Percentiles rank a stretch among this genome's conserved stretches.
These are phyloP conservation scores for Curvularia spicifera DNA, from an alignment of 2,329 filamentous ascomycete genomes.

Conservation along the genomic window DNA sequence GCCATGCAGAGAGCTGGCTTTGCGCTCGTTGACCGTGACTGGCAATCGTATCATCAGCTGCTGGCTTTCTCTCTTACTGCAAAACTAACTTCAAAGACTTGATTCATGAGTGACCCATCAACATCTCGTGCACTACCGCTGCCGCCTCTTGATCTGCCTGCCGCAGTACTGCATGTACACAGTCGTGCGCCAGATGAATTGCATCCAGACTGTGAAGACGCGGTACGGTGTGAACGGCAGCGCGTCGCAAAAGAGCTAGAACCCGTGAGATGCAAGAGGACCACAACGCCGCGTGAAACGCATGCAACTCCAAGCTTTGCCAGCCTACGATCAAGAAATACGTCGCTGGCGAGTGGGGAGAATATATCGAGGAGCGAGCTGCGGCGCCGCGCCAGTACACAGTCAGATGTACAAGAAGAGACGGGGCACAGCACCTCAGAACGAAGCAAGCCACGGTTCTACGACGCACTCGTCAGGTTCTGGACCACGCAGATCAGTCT, in stretches of 20 bases:
- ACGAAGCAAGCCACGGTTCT: slow-evolving; percentile 38
- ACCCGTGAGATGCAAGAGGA: slow-evolving; percentile 1
- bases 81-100: neutral
- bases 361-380: slow-evolving; percentile 13
- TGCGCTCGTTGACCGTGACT: neutral
- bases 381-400: slow-evolving; percentile 11
- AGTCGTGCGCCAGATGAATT: slow-evolving; percentile 11
- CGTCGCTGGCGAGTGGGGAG: slow-evolving; percentile 2
- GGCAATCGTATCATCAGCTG: neutral
- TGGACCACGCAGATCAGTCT: slow-evolving; percentile 60
- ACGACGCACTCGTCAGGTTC: slow-evolving; percentile 49
- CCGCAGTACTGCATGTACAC: slow-evolving; percentile 19
- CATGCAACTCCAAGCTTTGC: slow-evolving; percentile 3
- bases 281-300: neutral
- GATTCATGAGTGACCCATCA: slow-evolving; percentile 18
- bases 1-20: neutral
- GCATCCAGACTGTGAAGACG: slow-evolving; percentile 31
- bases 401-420: slow-evolving; percentile 2
- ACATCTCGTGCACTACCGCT: slow-evolving; percentile 12
- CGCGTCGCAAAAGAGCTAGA: slow-evolving; percentile 27
- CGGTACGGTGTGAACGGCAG: slow-evolving; percentile 25
- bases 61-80: neutral
- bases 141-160: slow-evolving; percentile 18
- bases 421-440: neutral
- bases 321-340: slow-evolving; percentile 14